Base-by-base conservation (phyloP, 2,329 filamentous ascomycete species). In the Dothistroma pini region DNA sequence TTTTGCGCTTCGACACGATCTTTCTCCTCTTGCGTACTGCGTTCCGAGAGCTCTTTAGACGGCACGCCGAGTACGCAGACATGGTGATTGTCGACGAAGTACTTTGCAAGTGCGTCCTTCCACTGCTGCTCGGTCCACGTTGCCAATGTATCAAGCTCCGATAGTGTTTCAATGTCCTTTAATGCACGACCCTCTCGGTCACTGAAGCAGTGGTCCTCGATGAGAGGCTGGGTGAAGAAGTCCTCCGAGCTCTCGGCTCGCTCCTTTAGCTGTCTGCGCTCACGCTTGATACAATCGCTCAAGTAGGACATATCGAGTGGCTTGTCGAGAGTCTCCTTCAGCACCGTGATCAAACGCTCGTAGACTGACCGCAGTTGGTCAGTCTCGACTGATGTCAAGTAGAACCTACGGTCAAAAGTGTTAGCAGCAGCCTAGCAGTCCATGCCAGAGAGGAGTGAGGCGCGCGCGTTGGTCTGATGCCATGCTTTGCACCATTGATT, bases 131-230 rank as follows among this genome's bases (percentile, higher is more conserved):
- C 92, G 3, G 82, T 85, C 95, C 95, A 99, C 54, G 81, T 80
- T 68, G 89, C 87, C 25, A 99, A 76, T 1, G 79, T 79, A 63
- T 95, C 89, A 60, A 86, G 84, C 48, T 84, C 82, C 32, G 72
- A 70, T 25, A 82, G 67, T 5, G 74, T 77, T 10, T 72, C 74
- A 49, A 81, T 68, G 9, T 74, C 71, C 25, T 75, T 73, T 9
- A 82, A 72, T 53, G 80, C 75, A 11, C 69, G 75, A n/a, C 95
- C 96, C 73, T 96, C 89, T 34, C 91, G 85, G 55, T 87, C 86
- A 31, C 93, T 95, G 71, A 95, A 99, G 10, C 97, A 83, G 73
- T 96, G 96, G 72, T 97, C 93, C 14, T 88, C 89, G 70, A 97
- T 96, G 63, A 97, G 88, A 62, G 90, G 89, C 65, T 86, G 88